A percentile compares a stretch with the other conserved stretches of the same genome.
These are phyloP conservation scores for Colletotrichum sp. DNA, from an alignment of 2,329 filamentous ascomycete species.

Conservation along the genomic window DNA sequence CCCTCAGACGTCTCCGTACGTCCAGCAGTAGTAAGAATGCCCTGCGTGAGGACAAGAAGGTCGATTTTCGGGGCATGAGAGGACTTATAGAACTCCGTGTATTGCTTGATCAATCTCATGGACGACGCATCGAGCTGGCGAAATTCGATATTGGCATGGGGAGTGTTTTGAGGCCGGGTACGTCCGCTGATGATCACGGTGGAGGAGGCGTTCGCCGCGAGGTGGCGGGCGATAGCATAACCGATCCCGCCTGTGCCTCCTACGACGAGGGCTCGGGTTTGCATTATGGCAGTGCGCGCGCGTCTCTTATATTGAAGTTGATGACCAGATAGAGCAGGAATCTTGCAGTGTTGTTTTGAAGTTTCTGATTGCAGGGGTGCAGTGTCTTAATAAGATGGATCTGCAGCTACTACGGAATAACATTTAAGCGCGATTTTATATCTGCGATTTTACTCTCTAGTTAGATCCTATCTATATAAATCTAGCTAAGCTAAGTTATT, in stretches of 20 bases:
- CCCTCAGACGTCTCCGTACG: conserved; percentile 47
- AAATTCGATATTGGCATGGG: conserved; percentile 37
- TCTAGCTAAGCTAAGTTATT: too few relatives aligned
- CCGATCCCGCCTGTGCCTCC: conserved; percentile 40
- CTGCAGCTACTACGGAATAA: too few relatives aligned
- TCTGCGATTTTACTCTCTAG: too few relatives aligned
- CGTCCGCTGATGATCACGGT: conserved; percentile 37
- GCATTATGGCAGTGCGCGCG: neutral
- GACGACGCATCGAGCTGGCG: conserved; percentile 35
- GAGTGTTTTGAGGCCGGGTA: conserved; percentile 31
- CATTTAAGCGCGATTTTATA: too few relatives aligned
- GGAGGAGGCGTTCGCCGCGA: conserved; percentile 27
- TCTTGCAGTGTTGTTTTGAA: neutral
- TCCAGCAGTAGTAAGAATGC: conserved; percentile 38
- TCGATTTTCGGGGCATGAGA: conserved; percentile 33
- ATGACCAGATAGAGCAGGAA: fast-evolving
- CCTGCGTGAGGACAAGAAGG: conserved; percentile 42
- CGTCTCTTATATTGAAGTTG: neutral
- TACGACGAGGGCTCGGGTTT: conserved; percentile 29
- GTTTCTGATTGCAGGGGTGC: neutral
- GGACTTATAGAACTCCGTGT: conserved; percentile 30
- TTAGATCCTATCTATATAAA: too few relatives aligned
- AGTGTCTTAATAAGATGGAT: too few relatives aligned
- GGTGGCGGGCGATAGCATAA: conserved; percentile 38
- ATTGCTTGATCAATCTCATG: conserved; percentile 37